These are phyloP conservation scores for Mycena rebaudengoi DNA, from an alignment of 768 basidiomycete species.

Conservation along the genomic window DNA sequence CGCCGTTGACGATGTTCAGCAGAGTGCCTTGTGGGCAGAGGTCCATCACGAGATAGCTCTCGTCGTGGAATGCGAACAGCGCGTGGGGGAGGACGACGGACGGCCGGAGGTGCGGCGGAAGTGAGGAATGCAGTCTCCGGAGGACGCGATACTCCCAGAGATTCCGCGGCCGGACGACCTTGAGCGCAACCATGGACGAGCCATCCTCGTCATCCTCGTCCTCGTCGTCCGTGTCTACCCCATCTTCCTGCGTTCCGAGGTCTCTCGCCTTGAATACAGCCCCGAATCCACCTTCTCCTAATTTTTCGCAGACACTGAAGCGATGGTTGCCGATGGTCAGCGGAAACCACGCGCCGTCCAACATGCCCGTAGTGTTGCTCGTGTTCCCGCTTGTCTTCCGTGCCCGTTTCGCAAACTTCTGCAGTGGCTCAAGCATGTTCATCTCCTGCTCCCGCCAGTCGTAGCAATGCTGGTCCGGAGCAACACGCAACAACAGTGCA, in stretches of 20 bases:
- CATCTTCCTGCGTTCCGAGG: conserved; percentile 56
- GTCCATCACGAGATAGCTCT: conserved; percentile 90
- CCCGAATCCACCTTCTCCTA: conserved; percentile 98
- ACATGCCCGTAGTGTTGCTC: conserved; percentile 41
- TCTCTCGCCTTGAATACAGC: conserved; percentile 89
- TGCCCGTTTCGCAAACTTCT: conserved; percentile 70
- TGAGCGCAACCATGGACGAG: conserved; percentile 78
- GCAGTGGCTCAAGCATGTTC: conserved; percentile 70
- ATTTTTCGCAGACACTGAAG: conserved; percentile 82
- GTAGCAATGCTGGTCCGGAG: conserved; percentile 66
- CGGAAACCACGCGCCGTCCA: conserved; percentile 52
- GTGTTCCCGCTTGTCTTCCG: conserved; percentile 52
- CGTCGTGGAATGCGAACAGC: conserved; percentile 86
- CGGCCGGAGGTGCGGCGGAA: conserved; percentile 64
- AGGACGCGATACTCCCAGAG: conserved; percentile 94
- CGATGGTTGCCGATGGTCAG: conserved; percentile 69
- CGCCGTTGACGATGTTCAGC: conserved; percentile 90
- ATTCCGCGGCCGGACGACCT: conserved; percentile 88
- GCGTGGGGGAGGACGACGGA: conserved; percentile 83
- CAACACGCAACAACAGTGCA: conserved; percentile 69
- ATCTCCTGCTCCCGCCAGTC: conserved; percentile 65
- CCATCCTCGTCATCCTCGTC: conserved; percentile 65
- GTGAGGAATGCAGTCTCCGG: conserved; percentile 73
- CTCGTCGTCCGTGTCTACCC: conserved; percentile 61
- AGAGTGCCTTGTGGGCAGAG: conserved; percentile 92